Evolutionary conservation across 1,284 basidiomycete genomes (phyloP).

Genomic region (Athelia psychrophila): DNA sequence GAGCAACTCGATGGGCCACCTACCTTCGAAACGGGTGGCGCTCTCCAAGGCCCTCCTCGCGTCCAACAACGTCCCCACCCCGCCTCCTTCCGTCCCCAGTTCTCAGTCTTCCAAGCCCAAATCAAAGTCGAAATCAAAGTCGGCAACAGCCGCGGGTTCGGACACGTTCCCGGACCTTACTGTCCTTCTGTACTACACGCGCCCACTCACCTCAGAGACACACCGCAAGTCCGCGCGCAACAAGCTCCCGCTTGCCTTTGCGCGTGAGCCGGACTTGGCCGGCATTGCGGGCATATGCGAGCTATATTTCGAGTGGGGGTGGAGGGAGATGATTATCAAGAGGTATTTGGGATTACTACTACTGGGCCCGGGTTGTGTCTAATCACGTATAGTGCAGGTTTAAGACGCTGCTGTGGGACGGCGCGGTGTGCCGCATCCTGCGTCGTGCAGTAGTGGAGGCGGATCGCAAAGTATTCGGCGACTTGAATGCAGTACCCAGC

Average conservation of each 20-base stretch:
- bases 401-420: constrained; percentile 73
- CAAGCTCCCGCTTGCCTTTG: constrained; percentile 40
- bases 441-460: constrained; percentile 49
- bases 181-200: constrained; percentile 70
- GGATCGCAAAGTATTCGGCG: no score
- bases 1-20: constrained; percentile 62
- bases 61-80: no score
- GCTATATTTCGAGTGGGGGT: constrained; percentile 88
- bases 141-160: no score
- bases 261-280: constrained; percentile 67
- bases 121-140: no score
- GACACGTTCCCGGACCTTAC: constrained; percentile 61
- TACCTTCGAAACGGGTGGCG: constrained; percentile 57
- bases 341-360: constrained; percentile 34
- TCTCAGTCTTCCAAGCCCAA: no score
- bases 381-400: no score
- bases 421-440: constrained; percentile 61
- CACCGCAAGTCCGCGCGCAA: constrained; percentile 31
- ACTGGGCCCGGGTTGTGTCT: no score
- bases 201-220: constrained; percentile 73
- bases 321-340: constrained; percentile 73
- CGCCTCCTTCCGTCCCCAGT: no score
- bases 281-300: constrained; percentile 78
- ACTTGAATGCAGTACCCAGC: no score
- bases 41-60: constrained; percentile 61